Base-by-base conservation (phyloP, 2,329 filamentous ascomycete genomes). In the Penicillium griseofulvum region DNA sequence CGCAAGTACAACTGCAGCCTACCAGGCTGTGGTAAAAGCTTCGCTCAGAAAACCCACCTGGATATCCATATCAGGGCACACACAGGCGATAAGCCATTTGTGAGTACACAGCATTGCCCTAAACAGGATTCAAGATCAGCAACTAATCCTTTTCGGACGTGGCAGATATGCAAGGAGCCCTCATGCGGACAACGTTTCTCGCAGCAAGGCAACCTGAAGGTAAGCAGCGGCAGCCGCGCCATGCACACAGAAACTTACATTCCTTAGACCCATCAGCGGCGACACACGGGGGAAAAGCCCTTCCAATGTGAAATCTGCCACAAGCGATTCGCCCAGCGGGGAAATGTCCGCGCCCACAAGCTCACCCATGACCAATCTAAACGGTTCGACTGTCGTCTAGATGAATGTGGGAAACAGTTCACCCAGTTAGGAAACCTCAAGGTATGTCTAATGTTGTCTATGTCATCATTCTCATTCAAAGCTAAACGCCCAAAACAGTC, bases 351-450 rank as follows among this genome's bases (percentile, higher is more conserved):
- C 52, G 88, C 90, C 1, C 92, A 97, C 75, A 84, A 87, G 76
- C 88, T 89, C 65, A 90, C 90, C 2, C 92, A 96, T 73, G 81
- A 86, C 57, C 82, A 87, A 43, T 80, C 84, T 36, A 95, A 94
- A 74, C 89, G 87, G 1, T 96, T 88, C 70, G 83, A 84, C 29
- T 97, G 93, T 75, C 85, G 83, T 57, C 80, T 97, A 8, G 91
- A 96, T 64, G 82, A 85, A 57, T 97, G 93, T 76, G 85, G 86
- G 58, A 97, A 96, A 77, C 82, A 87, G 41, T 97, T 97, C 70
- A 95, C 90, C 0, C 90, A 95, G 64, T 83, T 93, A 1, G 93
- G 93, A 9, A 97, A 97, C 68, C 83, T 97, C 63, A 97, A 97
- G 83, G 89, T 90, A 54, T n/a, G n/a, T n/a, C n/a, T n/a, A 44